Percentiles rank a stretch among this genome's conserved stretches.
phyloP scores from a whole-genome alignment of 257 asterid genomes.

The Solanum pinnatisectum region DNA sequence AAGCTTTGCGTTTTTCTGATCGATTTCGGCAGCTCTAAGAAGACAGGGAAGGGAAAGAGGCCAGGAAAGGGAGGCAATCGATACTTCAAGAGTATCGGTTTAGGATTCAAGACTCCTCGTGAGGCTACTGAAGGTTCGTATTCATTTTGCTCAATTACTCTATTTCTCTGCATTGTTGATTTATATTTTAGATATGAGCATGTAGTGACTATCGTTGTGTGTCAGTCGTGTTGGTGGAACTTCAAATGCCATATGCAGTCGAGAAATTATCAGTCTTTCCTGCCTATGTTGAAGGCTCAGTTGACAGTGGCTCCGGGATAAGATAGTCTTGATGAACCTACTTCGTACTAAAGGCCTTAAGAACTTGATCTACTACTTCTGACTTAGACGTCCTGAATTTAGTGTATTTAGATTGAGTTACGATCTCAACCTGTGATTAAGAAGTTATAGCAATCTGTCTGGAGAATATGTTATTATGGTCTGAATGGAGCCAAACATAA shows the following conservation, averaged over 20 bases:
- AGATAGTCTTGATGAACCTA: neutral
- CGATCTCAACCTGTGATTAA: neutral
- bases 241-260: neutral
- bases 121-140: constrained; percentile 32
- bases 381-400: neutral
- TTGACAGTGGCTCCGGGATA: neutral
- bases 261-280: neutral
- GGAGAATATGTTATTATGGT: neutral
- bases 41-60: constrained; percentile 35
- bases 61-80: constrained; percentile 44
- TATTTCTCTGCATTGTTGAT: neutral
- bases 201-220: neutral
- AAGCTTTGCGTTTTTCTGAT: neutral
- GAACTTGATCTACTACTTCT: neutral
- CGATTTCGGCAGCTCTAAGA: constrained; percentile 26
- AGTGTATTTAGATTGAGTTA: neutral
- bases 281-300: neutral
- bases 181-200: neutral
- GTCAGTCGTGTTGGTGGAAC: neutral
- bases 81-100: constrained; percentile 33
- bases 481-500: neutral
- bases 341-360: neutral
- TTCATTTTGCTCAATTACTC: neutral
- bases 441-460: neutral
- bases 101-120: constrained; percentile 34